Percentiles rank a stretch among this genome's conserved stretches.
phyloP scores from a whole-genome alignment of 1,284 basidiomycete genomes.

The Microbotryum intermedium region DNA sequence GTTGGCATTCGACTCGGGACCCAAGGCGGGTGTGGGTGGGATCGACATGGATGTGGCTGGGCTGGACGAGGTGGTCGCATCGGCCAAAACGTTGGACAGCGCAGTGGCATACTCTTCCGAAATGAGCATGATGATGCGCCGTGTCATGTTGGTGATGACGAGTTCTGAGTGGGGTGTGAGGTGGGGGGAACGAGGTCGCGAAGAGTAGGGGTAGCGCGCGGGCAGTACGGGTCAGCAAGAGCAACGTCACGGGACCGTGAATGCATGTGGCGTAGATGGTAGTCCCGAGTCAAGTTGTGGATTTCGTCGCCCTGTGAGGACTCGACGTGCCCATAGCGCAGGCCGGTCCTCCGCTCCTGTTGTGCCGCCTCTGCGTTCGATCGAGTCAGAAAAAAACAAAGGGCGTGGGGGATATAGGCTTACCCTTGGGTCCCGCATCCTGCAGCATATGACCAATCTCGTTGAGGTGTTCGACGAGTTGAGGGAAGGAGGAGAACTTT shows the following conservation, averaged over 20 bases:
- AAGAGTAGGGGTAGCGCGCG: too few relatives aligned
- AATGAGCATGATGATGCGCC: conserved; percentile 82
- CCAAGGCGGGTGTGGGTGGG: conserved; percentile 20
- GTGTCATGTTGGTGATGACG: conserved; percentile 85
- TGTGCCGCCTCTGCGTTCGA: background rate
- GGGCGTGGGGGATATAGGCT: too few relatives aligned
- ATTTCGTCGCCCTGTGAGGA: too few relatives aligned
- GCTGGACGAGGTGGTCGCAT: background rate
- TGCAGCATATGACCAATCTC: conserved; percentile 68
- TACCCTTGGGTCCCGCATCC: conserved; percentile 88
- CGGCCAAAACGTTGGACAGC: conserved; percentile 21
- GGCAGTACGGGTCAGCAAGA: background rate
- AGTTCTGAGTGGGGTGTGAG: conserved; percentile 53
- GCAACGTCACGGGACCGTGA: background rate
- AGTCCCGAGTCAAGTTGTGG: too few relatives aligned
- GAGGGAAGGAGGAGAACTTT: conserved; percentile 75
- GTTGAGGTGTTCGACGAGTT: conserved; percentile 72
- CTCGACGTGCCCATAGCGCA: too few relatives aligned
- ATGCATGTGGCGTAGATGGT: background rate
- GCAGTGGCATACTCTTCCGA: conserved; percentile 74
- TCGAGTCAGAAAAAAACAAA: background rate
- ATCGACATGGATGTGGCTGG: conserved; percentile 2
- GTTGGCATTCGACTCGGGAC: background rate
- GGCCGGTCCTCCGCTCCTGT: too few relatives aligned
- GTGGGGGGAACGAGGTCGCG: background rate